A percentile compares a stretch with the other conserved stretches of the same genome.
These are phyloP conservation scores for Starmerella scarabaei DNA, from an alignment of 805 yeast genomes.

Conservation along the genomic window DNA sequence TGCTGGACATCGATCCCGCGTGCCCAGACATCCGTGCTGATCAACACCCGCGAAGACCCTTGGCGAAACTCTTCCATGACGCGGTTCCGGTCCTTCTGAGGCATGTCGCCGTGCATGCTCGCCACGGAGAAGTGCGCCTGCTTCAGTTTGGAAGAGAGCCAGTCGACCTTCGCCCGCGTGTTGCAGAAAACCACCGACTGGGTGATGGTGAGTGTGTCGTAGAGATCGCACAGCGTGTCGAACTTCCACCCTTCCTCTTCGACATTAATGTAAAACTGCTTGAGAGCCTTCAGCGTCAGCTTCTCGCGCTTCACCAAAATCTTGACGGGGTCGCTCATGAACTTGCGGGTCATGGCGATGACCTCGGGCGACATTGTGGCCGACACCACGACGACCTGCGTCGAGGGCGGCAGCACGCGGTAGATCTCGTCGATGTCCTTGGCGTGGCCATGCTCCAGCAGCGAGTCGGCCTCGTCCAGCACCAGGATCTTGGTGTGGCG, in stretches of 20 bases:
- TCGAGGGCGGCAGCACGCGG: constrained; percentile 65
- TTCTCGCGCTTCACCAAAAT: constrained; percentile 91
- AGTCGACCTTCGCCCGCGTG: constrained; percentile 89
- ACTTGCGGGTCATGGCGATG: constrained; percentile 78
- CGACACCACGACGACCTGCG: constrained; percentile 87
- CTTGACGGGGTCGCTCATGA: constrained; percentile 86
- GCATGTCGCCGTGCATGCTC: constrained; percentile 95
- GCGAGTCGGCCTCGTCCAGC: constrained; percentile 94
- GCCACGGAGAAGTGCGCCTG: constrained; percentile 80
- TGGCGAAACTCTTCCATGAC: constrained; percentile 93
- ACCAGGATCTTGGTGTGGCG: constrained; percentile 75
- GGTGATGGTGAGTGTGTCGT: constrained; percentile 88
- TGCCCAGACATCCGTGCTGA: constrained; percentile 95
- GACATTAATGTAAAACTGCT: constrained; percentile 80
- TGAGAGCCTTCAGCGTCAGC: constrained; percentile 84
- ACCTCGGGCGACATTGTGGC: constrained; percentile 92
- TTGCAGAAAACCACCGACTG: constrained; percentile 98
- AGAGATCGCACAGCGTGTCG: constrained; percentile 85
- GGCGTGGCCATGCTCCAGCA: constrained; percentile 84
- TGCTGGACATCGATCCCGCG: constrained; percentile 98
- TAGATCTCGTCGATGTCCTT: constrained; percentile 90
- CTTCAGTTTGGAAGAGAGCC: constrained; percentile 67
- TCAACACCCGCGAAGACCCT: constrained; percentile 84
- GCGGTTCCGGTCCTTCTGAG: constrained; percentile 85
- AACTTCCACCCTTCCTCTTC: constrained; percentile 90